phyloP scores from a whole-genome alignment of 1,139 yeast species.

The Yamadazyma spencermartinsiae region DNA sequence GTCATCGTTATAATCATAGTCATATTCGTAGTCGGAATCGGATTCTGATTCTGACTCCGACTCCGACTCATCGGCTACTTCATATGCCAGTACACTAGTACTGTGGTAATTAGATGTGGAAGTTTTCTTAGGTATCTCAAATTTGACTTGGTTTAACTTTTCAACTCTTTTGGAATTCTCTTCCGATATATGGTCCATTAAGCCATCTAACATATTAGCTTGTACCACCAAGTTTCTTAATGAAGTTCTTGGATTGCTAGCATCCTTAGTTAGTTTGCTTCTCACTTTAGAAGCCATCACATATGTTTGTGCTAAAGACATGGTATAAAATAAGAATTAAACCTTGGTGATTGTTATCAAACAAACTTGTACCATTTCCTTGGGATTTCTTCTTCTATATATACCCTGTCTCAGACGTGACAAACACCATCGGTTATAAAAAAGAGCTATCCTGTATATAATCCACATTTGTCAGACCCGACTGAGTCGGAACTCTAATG shows the following conservation, averaged over 20 bases:
- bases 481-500: not conserved
- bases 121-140: conserved; percentile 14
- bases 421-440: not conserved
- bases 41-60: not conserved
- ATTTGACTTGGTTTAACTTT: conserved; percentile 17
- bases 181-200: conserved; percentile 54
- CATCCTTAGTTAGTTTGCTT: conserved; percentile 65
- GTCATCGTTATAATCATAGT: conserved; percentile 13
- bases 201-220: conserved; percentile 70
- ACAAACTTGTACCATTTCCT: no score
- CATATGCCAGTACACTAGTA: conserved; percentile 37
- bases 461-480: not conserved
- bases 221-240: conserved; percentile 68
- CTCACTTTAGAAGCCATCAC: conserved; percentile 70
- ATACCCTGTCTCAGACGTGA: no score
- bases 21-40: conserved; percentile 1
- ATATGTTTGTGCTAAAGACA: conserved; percentile 58
- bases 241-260: conserved; percentile 58
- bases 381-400: no score
- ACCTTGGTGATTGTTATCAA: not conserved
- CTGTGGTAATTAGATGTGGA: conserved; percentile 6
- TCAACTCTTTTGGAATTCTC: conserved; percentile 32
- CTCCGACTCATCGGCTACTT: conserved; percentile 27
- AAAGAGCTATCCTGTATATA: not conserved
- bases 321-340: not conserved